Evolutionary conservation across 345 rosid species (phyloP), one percentile per base, ranked within the genome.

Genomic region (Physaria fendleri): DNA sequence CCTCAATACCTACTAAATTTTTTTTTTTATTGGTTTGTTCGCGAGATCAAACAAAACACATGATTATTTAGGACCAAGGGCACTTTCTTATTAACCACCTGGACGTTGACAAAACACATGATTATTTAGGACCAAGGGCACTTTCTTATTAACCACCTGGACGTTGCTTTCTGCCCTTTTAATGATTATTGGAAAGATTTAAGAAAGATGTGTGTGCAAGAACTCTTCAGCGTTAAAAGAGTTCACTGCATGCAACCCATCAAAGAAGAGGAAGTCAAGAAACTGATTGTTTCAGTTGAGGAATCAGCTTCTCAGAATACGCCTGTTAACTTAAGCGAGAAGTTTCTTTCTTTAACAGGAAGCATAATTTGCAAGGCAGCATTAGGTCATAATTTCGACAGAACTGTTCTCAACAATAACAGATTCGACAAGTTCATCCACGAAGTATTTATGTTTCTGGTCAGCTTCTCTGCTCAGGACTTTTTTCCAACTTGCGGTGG

Each of bases 151-250:
- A 56, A 70, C 7, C 44, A 72, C 24, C 5, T 47, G 0, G 87
- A 79, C 48, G 0, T 84, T 12, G 77, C 24, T 25, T 81, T 75
- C 20, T 29, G 79, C 4, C 79, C 82, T 0, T 77, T 68, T 9
- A 25, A 28, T 35, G 70, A 27, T 4, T 74, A 72, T 8, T 76
- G 81, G 82, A 73, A 68, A 33, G 79, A 77, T 46, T 40, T 73
- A 24, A 59, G 78, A 29, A 79, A 64, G 56, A 22, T 71, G 1
- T 69, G 77, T 18, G 64, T 34, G 1, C 17, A 69, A 15, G 74
- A 74, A 39, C 78, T 81, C 55, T 77, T 81, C 25, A 74, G 43
- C 28, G n/a, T 68, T 0, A 74, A 33, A 1, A 42, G 69, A 33
- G 76, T 72, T 7, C 69, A 64, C 33, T 38, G 58, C 2, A 76